Conservation (phyloP, 2,329 filamentous ascomycete species). For the Huntiella savannae region DNA sequence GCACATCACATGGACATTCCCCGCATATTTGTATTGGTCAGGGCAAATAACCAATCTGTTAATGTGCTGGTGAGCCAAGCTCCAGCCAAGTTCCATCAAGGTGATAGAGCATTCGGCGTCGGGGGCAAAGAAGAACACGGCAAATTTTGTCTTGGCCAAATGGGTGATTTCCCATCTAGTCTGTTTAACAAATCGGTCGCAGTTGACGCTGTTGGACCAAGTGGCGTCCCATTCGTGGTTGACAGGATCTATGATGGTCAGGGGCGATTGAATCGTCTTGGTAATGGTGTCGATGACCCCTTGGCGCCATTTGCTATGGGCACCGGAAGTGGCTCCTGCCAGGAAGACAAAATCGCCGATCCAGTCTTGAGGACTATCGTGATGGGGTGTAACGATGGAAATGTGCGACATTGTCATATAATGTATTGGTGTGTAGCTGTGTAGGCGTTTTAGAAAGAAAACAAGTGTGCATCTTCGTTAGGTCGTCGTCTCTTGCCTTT, state of each 20-base stretch:
- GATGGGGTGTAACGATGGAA: no score
- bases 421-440: no score
- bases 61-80: constrained; percentile 18
- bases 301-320: constrained; percentile 30
- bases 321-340: constrained; percentile 34
- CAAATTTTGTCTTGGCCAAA: constrained; percentile 31
- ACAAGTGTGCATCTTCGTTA: no score
- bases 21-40: constrained; percentile 34
- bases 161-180: constrained; percentile 42
- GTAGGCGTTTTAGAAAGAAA: no score
- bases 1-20: constrained; percentile 41
- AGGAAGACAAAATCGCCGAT: constrained; percentile 27
- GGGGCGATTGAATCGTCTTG: constrained; percentile 14
- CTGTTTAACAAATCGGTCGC: constrained; percentile 31
- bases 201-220: constrained; percentile 30
- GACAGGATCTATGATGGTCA: constrained; percentile 39
- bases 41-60: constrained; percentile 37
- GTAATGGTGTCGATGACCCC: constrained; percentile 18
- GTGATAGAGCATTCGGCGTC: constrained; percentile 35
- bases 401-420: no score
- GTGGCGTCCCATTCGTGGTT: constrained; percentile 35
- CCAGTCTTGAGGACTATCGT: no score
- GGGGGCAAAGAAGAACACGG: constrained; percentile 38
- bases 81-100: constrained; percentile 41
- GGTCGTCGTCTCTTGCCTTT: no score